Base-by-base conservation (phyloP, 306 rosid genomes). In the Trifolium subterraneum region DNA sequence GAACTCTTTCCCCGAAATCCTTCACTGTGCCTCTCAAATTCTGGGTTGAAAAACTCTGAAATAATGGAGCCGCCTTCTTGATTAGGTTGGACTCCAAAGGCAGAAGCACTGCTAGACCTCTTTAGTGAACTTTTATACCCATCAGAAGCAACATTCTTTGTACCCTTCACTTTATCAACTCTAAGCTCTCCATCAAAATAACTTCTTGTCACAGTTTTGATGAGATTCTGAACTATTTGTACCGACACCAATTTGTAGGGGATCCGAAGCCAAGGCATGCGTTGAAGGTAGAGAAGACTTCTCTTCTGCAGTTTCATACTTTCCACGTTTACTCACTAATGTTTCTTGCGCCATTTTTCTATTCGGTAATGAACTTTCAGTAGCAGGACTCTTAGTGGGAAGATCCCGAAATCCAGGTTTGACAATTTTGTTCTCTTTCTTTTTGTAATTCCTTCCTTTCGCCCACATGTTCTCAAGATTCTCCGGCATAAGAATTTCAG, bases 391-490 rank as follows among this genome's bases (percentile, higher is more conserved):
- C 80, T 83, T 89, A 1, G 71, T 73, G 35, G 72, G 73, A 86
- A 84, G 84, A 68, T 88, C 85, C 67, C 58, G 85, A 87, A 31
- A 75, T 52, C 87, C 88, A 60, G 65, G 52, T 71, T 73, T 83
- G 64, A 72, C 61, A 73, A 64, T 74, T 86, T 84, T 92, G 75
- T 86, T 80, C 81, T 90, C 99, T 81, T 88, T 95, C 84, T 72
- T 92, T 71, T 87, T 92, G 78, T 95, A 95, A 68, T 95, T 85
- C 72, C 89, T 88, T 82, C 99, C 99, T 79, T 92, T 95, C n/a
- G 99, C 81, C 99, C 99, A 95, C 98, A 95, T 82, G 84, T 95
- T 95, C 80, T 95, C 99, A 23, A 95, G 97, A 87, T 95, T 95
- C 88, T 95, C 98, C 45, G 99, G 98, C 87, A 85, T 79, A 71